Conservation (phyloP, 495 filamentous ascomycete species). For the Xanthoparmelia taractica region DNA sequence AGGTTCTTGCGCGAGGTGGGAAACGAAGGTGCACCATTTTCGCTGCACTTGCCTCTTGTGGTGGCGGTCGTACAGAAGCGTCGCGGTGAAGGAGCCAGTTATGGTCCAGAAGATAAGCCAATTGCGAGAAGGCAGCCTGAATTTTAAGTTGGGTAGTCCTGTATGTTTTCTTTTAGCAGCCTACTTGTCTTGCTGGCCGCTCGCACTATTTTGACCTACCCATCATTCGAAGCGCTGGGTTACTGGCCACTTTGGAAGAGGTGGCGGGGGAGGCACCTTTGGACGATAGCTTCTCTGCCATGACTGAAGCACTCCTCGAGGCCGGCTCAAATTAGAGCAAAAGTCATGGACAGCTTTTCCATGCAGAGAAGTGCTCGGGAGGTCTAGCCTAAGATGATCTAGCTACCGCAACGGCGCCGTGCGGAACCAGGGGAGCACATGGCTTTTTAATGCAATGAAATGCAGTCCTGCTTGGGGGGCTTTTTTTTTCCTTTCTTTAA, state of each 20-base stretch:
- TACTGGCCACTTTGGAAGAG: slow-evolving; percentile 35
- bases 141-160: slow-evolving; percentile 68
- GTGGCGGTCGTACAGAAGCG: slow-evolving; percentile 80
- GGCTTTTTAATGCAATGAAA: neutral
- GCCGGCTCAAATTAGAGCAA: neutral
- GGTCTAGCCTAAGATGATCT: slow-evolving; percentile 11
- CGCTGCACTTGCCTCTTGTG: slow-evolving; percentile 75
- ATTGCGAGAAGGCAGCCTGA: slow-evolving; percentile 88
- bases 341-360: neutral
- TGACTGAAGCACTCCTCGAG: slow-evolving; percentile 5
- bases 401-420: slow-evolving; percentile 5
- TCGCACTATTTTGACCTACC: slow-evolving; percentile 37
- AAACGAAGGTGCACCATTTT: slow-evolving; percentile 81
- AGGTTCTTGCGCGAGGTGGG: slow-evolving; percentile 75
- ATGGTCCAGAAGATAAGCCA: slow-evolving; percentile 92
- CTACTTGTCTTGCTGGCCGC: neutral
- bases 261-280: slow-evolving; percentile 28
- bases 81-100: slow-evolving; percentile 64
- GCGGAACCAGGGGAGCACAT: neutral
- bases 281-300: slow-evolving; percentile 16
- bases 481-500: no score
- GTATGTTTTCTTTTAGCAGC: slow-evolving; percentile 4
- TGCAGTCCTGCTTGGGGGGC: no score
- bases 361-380: slow-evolving; percentile 7
- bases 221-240: slow-evolving; percentile 67